Evolutionary conservation across 805 yeast species (phyloP).

Genomic region (Saturnispora saitoi): DNA sequence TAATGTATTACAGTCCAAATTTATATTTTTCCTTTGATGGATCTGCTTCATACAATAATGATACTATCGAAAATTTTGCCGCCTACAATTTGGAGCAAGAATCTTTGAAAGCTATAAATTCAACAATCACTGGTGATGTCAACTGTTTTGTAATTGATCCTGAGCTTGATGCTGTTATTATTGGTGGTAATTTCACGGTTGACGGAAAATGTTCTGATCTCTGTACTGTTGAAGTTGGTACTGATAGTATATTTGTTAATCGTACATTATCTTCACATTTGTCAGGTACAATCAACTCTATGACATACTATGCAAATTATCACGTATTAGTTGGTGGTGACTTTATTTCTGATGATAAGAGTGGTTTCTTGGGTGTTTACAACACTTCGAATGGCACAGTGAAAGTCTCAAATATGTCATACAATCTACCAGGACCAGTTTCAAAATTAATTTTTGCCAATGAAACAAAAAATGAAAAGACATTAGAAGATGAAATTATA

Average conservation of each 20-base stretch:
- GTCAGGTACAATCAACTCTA: conserved; percentile 46
- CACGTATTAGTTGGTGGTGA: conserved; percentile 44
- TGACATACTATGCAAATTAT: conserved; percentile 37
- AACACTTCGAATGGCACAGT: conserved; percentile 36
- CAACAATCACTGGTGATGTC: conserved; percentile 30
- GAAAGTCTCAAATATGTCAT: conserved; percentile 20
- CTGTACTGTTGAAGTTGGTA: conserved; percentile 52
- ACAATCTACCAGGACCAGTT: conserved; percentile 27
- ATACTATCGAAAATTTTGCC: conserved; percentile 36
- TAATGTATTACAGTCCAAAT: conserved; percentile 31
- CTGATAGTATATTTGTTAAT: conserved; percentile 17
- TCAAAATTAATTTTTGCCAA: conserved; percentile 19
- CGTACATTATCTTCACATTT: conserved; percentile 45
- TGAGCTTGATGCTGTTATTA: conserved; percentile 39
- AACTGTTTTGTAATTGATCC: conserved; percentile 34
- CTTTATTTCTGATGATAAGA: conserved; percentile 29
- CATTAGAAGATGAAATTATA: conserved; percentile 33
- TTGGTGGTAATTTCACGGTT: conserved; percentile 62
- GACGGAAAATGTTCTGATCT: conserved; percentile 44
- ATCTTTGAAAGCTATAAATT: conserved; percentile 33
- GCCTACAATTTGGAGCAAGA: conserved; percentile 41
- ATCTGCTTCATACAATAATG: conserved; percentile 19
- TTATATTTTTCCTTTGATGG: conserved; percentile 42
- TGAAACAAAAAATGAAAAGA: conserved; percentile 35
- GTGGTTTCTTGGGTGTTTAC: conserved; percentile 42